These are phyloP conservation scores for Cladosporium sp. DNA, from an alignment of 2,329 filamentous ascomycete genomes.

Conservation along the genomic window DNA sequence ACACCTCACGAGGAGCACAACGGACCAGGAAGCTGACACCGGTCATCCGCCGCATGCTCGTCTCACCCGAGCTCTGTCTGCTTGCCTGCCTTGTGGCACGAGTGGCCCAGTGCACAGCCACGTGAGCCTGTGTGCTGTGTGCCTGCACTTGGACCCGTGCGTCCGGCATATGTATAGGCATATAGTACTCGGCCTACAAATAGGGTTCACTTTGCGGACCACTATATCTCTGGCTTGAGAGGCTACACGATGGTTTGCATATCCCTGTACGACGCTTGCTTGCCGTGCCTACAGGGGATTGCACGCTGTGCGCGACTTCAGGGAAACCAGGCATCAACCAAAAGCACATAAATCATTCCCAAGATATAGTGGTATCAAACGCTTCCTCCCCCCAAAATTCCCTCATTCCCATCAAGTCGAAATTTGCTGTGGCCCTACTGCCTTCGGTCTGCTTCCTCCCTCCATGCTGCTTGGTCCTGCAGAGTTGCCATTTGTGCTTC, in stretches of 20 bases:
- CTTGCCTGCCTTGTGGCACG: constrained; percentile 4
- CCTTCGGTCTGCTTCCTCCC: constrained; percentile 32
- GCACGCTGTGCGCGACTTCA: not conserved
- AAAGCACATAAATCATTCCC: not conserved
- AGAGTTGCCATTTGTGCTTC: constrained; percentile 83
- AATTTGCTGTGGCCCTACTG: not conserved
- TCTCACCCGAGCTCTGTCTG: not conserved
- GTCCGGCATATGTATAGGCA: constrained; percentile 1
- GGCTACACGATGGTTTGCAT: not conserved
- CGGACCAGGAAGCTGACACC: not conserved
- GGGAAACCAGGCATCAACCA: not conserved
- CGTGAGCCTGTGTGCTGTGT: constrained; percentile 3
- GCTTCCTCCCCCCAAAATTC: not conserved
- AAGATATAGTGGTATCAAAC: constrained; percentile 13
- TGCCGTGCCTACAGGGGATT: not conserved
- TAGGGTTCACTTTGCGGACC: not conserved
- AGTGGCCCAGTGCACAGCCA: constrained; percentile 5
- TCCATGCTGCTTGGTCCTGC: constrained; percentile 67
- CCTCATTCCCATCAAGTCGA: not conserved
- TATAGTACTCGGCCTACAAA: not conserved
- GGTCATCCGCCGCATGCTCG: constrained; percentile 8
- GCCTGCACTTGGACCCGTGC: constrained; percentile 1
- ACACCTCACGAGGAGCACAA: not conserved
- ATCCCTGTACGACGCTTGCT: not conserved
- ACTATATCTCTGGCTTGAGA: not conserved